A percentile compares a stretch with the other conserved stretches of the same genome.
phyloP scores from a whole-genome alignment of 2,329 filamentous ascomycete genomes.

The Aspergillus ochraceus region DNA sequence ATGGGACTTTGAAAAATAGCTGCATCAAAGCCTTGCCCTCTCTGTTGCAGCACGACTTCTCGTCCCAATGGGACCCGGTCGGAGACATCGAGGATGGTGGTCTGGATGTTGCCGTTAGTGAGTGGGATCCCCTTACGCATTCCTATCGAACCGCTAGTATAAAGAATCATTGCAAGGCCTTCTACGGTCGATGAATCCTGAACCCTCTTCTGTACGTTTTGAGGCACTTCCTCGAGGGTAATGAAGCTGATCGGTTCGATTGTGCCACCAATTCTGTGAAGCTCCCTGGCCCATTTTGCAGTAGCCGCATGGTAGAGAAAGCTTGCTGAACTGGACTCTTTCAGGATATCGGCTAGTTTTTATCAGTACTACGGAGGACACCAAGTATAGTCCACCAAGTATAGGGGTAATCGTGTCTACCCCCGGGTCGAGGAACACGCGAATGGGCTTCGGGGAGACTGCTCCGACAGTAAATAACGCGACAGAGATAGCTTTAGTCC shows the following conservation, averaged over 20 bases:
- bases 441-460: neutral
- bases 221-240: constrained; percentile 3
- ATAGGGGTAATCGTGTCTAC: constrained; percentile 10
- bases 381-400: constrained; percentile 13
- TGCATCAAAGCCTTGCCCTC: constrained; percentile 5
- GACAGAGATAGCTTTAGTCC: constrained; percentile 4
- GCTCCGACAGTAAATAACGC: constrained; percentile 3
- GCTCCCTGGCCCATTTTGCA: neutral
- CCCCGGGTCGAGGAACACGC: constrained; percentile 9
- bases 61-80: neutral
- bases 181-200: neutral
- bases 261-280: neutral
- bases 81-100: constrained; percentile 4
- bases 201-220: neutral
- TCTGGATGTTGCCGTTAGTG: constrained; percentile 5
- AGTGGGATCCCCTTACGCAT: constrained; percentile 14
- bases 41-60: constrained; percentile 8
- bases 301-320: constrained; percentile 1
- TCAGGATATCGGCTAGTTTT: constrained; percentile 1
- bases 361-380: constrained; percentile 3
- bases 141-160: constrained; percentile 17
- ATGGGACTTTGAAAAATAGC: constrained; percentile 4
- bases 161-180: constrained; percentile 15
- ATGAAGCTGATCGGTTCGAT: neutral
- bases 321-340: neutral